These are phyloP conservation scores for Talaromyces proteolyticus DNA, from an alignment of 495 filamentous ascomycete genomes.

Conservation along the genomic window DNA sequence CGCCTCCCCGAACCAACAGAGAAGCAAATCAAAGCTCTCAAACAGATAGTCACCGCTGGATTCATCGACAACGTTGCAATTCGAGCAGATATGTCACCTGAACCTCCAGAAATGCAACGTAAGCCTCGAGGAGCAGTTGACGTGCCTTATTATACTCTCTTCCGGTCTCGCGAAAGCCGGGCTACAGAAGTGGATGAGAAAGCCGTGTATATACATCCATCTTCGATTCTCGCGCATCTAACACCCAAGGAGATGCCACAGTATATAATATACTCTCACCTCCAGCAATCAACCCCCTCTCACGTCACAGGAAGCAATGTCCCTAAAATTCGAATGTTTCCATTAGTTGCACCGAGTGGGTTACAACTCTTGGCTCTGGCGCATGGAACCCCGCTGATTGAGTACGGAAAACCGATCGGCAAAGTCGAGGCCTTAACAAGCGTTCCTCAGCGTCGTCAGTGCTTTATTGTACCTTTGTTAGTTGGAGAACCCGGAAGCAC, in stretches of 20 bases:
- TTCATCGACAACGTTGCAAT: slow-evolving; percentile 97
- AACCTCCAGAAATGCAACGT: slow-evolving; percentile 61
- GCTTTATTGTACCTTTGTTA: slow-evolving; percentile 73
- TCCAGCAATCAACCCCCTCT: slow-evolving; percentile 58
- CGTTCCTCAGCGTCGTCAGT: slow-evolving; percentile 54
- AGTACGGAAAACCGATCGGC: slow-evolving; percentile 82
- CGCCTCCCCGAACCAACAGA: slow-evolving; percentile 63
- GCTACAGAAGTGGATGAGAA: slow-evolving; percentile 43
- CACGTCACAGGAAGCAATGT: slow-evolving; percentile 28
- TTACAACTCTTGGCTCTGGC: slow-evolving; percentile 74
- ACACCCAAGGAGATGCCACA: slow-evolving; percentile 70
- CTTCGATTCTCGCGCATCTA: slow-evolving; percentile 67
- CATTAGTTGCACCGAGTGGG: slow-evolving; percentile 70
- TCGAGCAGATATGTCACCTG: slow-evolving; percentile 76
- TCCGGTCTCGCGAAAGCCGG: slow-evolving; percentile 55
- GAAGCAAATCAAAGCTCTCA: slow-evolving; percentile 72
- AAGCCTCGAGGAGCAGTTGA: slow-evolving; percentile 79
- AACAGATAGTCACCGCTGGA: slow-evolving; percentile 85
- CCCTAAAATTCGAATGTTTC: slow-evolving; percentile 84
- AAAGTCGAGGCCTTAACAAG: slow-evolving; percentile 62
- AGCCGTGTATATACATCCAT: slow-evolving; percentile 80
- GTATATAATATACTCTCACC: slow-evolving; percentile 81
- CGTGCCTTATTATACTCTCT: slow-evolving; percentile 84
- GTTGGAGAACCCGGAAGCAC: slow-evolving; percentile 60
- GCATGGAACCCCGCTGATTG: slow-evolving; percentile 77